Percentiles rank a stretch among this genome's conserved stretches.
Conservation (phyloP, 306 rosid species). For the Albizia julibrissin region DNA sequence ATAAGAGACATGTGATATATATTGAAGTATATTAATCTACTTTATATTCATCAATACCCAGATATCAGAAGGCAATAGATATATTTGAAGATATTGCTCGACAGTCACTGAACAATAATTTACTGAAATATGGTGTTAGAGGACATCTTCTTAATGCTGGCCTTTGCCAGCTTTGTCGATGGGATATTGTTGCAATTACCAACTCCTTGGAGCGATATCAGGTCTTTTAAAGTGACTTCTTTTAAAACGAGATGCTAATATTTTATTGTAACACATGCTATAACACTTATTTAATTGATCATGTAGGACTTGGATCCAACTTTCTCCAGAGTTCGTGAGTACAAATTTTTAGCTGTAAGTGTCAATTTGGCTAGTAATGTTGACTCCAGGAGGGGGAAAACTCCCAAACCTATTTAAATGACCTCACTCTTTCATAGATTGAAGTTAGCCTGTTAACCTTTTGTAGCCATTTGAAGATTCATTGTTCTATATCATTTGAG, state of each 20-base stretch:
- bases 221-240: conserved; percentile 37
- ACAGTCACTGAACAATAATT: conserved; percentile 71
- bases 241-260: conserved; percentile 7
- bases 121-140: conserved; percentile 93
- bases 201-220: conserved; percentile 86
- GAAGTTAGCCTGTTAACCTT: conserved; percentile 15
- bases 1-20: conserved; percentile 12
- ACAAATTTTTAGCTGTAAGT: conserved; percentile 56
- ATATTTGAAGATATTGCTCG: conserved; percentile 84
- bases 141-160: conserved; percentile 98
- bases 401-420: background rate
- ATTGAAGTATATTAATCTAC: conserved; percentile 11
- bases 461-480: conserved; percentile 11
- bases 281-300: conserved; percentile 26
- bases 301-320: conserved; percentile 62
- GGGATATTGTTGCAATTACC: conserved; percentile 74
- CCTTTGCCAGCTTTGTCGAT: conserved; percentile 78
- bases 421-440: background rate
- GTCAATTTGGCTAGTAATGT: background rate
- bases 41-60: conserved; percentile 37
- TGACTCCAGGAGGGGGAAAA: background rate
- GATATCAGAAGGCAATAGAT: conserved; percentile 78
- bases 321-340: conserved; percentile 53
- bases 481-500: conserved; percentile 25
- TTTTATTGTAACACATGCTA: background rate